Percentiles rank a stretch among this genome's conserved stretches.
These are phyloP conservation scores for Cyclocybe aegerita DNA, from an alignment of 768 basidiomycete species.

Conservation along the genomic window DNA sequence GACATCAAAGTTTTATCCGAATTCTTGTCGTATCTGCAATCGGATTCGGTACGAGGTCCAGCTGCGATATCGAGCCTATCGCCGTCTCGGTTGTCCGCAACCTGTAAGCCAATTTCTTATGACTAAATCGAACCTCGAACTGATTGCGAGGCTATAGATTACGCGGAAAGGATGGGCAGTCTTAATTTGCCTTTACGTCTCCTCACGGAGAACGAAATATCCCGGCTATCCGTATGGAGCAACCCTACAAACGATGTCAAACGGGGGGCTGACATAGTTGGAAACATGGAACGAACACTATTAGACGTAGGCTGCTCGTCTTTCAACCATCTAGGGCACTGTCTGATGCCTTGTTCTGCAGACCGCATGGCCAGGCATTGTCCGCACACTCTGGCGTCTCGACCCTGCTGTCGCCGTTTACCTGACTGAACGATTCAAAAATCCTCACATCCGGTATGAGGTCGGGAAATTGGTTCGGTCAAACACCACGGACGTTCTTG, in stretches of 20 bases:
- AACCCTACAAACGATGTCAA: slow-evolving; percentile 81
- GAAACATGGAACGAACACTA: slow-evolving; percentile 52
- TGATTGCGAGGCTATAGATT: slow-evolving; percentile 39
- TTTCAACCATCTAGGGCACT: background rate
- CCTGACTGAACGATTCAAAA: slow-evolving; percentile 88
- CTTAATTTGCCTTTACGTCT: slow-evolving; percentile 76
- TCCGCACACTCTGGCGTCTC: slow-evolving; percentile 78
- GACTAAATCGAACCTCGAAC: background rate
- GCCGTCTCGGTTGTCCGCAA: slow-evolving; percentile 42
- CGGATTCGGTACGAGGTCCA: slow-evolving; percentile 65
- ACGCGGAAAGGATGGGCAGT: slow-evolving; percentile 57
- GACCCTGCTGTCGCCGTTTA: slow-evolving; percentile 82
- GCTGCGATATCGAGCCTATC: slow-evolving; percentile 62
- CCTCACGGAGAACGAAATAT: slow-evolving; percentile 89
- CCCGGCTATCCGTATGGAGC: slow-evolving; percentile 82
- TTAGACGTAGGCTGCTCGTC: slow-evolving; percentile 48
- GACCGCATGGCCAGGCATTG: slow-evolving; percentile 64
- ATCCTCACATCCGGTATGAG: slow-evolving; percentile 62
- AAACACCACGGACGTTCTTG: slow-evolving; percentile 66
- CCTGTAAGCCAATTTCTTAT: slow-evolving; percentile 32
- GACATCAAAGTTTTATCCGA: slow-evolving; percentile 88
- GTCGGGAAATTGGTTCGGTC: slow-evolving; percentile 73
- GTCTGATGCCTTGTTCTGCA: slow-evolving; percentile 22
- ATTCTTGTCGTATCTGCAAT: slow-evolving; percentile 74
- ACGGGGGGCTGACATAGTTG: slow-evolving; percentile 62